Conservation (phyloP, 2,329 filamentous ascomycete genomes). For the Diaporthe aspalathi region DNA sequence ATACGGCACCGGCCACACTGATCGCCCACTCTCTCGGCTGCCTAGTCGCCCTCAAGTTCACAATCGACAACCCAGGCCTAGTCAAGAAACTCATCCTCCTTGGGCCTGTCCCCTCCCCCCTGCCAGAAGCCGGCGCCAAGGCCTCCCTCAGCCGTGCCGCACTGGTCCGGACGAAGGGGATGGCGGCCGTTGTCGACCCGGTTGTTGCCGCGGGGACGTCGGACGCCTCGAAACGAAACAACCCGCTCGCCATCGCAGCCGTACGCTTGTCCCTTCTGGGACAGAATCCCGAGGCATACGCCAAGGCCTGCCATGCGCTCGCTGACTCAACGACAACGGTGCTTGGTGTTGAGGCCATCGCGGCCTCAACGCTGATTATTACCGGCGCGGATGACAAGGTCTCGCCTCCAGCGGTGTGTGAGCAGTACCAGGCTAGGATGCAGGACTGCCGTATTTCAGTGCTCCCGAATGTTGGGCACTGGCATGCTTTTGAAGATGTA, state of each 20-base stretch:
- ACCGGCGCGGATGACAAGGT: background rate
- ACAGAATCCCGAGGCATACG: background rate
- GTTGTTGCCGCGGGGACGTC: background rate
- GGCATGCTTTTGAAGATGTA: background rate
- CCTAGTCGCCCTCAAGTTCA: background rate
- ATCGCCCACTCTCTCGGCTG: background rate
- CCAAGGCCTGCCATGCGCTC: constrained; percentile 1
- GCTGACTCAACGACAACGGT: background rate
- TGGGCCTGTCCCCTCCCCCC: background rate
- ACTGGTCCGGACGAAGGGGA: background rate
- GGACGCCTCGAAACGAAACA: background rate
- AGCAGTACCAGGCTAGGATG: background rate
- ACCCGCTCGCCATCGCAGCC: background rate
- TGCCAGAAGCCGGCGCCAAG: background rate
- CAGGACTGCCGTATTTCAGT: background rate
- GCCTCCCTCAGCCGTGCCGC: background rate
- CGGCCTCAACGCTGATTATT: background rate
- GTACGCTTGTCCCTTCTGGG: background rate
- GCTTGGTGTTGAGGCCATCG: background rate
- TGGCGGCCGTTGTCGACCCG: background rate
- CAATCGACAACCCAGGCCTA: background rate
- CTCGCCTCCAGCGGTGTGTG: background rate
- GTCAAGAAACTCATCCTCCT: background rate
- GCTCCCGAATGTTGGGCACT: background rate
- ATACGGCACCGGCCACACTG: background rate